These are phyloP conservation scores for Ballota nigra DNA, from an alignment of 257 asterid genomes.

Conservation along the genomic window DNA sequence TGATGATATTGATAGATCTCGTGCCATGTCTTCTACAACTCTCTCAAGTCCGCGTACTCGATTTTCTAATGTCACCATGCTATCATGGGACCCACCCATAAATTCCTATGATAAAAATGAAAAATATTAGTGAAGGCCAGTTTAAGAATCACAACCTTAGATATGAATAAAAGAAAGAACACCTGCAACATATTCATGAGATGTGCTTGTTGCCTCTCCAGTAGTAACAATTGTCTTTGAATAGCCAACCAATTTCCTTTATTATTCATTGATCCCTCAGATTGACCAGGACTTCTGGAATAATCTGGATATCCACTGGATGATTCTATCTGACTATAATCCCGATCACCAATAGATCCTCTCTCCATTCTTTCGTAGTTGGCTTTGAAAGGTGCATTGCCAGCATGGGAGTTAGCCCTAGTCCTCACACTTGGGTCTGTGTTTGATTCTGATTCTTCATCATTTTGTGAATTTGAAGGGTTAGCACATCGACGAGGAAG, in stretches of 20 bases:
- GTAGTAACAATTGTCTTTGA: conserved; percentile 80
- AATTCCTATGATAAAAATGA: conserved; percentile 59
- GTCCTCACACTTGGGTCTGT: conserved; percentile 45
- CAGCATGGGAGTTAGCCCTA: conserved; percentile 41
- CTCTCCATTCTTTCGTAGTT: conserved; percentile 41
- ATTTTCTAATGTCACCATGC: conserved; percentile 92
- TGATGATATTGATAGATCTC: conserved; percentile 86
- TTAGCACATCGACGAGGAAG: conserved; percentile 78
- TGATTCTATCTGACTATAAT: conserved; percentile 57
- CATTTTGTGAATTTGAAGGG: conserved; percentile 51
- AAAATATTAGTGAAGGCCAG: conserved; percentile 17
- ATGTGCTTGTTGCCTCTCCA: conserved; percentile 91
- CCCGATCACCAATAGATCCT: conserved; percentile 45
- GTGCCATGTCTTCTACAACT: conserved; percentile 96
- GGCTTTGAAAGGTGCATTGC: conserved; percentile 31
- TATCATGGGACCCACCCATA: conserved; percentile 97
- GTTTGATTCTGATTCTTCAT: conserved; percentile 53
- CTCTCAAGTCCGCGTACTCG: conserved; percentile 97
- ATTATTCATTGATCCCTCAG: conserved; percentile 63
- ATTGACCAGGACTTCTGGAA: conserved; percentile 54
- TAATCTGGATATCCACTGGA: conserved; percentile 41
- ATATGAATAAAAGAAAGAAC: conserved; percentile 13
- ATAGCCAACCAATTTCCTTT: conserved; percentile 90
- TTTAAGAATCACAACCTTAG: conserved; percentile 11
- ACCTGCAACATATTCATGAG: conserved; percentile 98